Base-by-base conservation (phyloP, 208 protist genomes). In the Crithidia expoeki region DNA sequence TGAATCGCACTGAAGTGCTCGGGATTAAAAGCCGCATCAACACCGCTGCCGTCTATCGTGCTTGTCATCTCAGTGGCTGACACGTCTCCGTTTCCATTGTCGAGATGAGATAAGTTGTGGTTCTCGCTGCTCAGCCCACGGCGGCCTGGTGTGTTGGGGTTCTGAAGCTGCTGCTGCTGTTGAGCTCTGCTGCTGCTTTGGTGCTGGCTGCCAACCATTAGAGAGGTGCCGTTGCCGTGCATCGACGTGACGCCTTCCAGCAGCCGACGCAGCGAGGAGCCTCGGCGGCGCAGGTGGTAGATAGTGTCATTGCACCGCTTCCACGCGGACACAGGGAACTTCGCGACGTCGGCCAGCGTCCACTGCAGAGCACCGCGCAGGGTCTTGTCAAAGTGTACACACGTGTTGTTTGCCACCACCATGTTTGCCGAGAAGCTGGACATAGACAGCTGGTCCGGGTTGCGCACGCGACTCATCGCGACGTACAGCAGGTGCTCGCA, bases 401-500 rank as follows among this genome's bases (percentile, higher is more conserved):
- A 94, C 12, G 84, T 66, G 30, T 79, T 66, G 63, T 95, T 93
- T 6, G 92, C 92, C 28, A 93, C 69, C 12, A 97, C 86, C 88
- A 95, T 94, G 63, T 57, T 83, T 5, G 82, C 60, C 12, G 75
- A 28, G 63, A 95, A 94, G 49, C 75, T 83, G 1, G 87, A 93
- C 77, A 96, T 89, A 63, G 83, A 90, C 16, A 96, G 81, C 85
- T 96, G 91, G 57, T 96, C 88, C 28, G 91, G 91, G 67, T 96
- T 96, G 55, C 87, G 78, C 68, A 96, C 91, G 56, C 91, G 88
- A 68, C 86, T 94, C 88, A 96, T 94, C 72, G 88, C 88, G 4
- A 95, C 90, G 79, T 95, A 95, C 33, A 95, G 84, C 32, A 93
- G 75, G 61, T 95, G 90, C 70, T 93, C 88, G 66, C 90, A 95